Base-by-base conservation (phyloP, 2,329 filamentous ascomycete species). In the Metarhizium humberi region DNA sequence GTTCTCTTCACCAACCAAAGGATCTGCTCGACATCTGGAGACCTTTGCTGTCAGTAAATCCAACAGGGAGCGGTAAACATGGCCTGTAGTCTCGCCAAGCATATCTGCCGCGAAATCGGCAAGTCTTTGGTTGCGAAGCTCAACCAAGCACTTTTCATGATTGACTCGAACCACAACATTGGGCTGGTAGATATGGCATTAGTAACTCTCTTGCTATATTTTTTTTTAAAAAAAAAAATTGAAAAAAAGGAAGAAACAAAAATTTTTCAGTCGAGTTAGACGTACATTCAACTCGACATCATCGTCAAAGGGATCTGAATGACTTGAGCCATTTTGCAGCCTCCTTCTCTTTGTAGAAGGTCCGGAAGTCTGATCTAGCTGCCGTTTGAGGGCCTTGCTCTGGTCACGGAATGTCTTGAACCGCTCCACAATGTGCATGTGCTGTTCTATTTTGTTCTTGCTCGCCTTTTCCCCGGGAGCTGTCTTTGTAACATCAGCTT, bases 101-200 rank as follows among this genome's bases (percentile, higher is more conserved):
- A 81, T 77, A 53, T 87, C 82, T 52, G 84, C 78, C 1, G 85
- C 90, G 55, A 91, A 81, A n/a, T 84, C 78, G 53, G 86, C 82
- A 3, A 97, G 82, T 20, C 84, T 82, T 60, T 86, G 80, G 63
- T 90, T 96, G 55, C 92, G 88, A 59, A 96, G 77, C 51, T 88
- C 85, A 10, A 96, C 88, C 6, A 86, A 76, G 57, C 90, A 89
- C 69, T 92, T 95, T 55, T 92, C 87, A 64, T 90, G 86, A 66
- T 96, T 96, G 54, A 96, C 77, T 32, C 86, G 83, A 51, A 97
- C 76, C 40, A 92, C 78, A 60, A 91, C 76, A 56, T 87, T 81
- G 51, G 83, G 80, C 85, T 95, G 66, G 6, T 7, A 4, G 16
- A 45, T n/a, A 25, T 20, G 25, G 25, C 6, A 32, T 58, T 51